These are phyloP conservation scores for Pleurotus ostreatus DNA, from an alignment of 768 basidiomycete genomes.

Conservation along the genomic window DNA sequence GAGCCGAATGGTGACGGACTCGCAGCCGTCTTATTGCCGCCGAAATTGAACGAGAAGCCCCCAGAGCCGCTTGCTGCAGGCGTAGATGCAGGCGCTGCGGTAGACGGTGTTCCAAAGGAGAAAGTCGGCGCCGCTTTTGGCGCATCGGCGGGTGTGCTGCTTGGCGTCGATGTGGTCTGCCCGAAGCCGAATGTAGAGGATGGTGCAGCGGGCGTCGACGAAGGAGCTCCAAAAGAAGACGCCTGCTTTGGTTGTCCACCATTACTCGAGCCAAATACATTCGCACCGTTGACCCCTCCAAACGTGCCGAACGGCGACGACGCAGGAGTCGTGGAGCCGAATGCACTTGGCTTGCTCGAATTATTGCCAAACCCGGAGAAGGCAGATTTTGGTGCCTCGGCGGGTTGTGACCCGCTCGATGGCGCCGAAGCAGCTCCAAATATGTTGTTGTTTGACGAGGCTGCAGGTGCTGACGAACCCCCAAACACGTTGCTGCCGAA, in stretches of 20 bases:
- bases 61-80: slow-evolving; percentile 1
- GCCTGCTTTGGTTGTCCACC: neutral
- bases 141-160: neutral
- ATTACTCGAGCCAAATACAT: neutral
- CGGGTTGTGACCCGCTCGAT: neutral
- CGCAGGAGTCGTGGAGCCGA: neutral
- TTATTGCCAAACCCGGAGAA: neutral
- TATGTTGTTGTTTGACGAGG: neutral
- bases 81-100: neutral
- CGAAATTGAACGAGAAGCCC: slow-evolving; percentile 14
- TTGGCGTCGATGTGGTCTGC: neutral
- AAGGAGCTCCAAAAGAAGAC: neutral
- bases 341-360: neutral
- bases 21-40: slow-evolving; percentile 16
- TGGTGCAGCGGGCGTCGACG: neutral
- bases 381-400: neutral
- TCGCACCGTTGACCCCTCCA: neutral
- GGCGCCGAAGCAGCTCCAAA: slow-evolving; percentile 4
- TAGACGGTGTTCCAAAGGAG: neutral
- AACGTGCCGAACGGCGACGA: neutral
- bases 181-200: neutral
- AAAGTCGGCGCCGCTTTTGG: neutral
- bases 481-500: neutral
- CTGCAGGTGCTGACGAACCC: neutral
- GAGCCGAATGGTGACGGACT: slow-evolving; percentile 25